Conservation (phyloP, 768 basidiomycete genomes). For the Clavaria fumosa region DNA sequence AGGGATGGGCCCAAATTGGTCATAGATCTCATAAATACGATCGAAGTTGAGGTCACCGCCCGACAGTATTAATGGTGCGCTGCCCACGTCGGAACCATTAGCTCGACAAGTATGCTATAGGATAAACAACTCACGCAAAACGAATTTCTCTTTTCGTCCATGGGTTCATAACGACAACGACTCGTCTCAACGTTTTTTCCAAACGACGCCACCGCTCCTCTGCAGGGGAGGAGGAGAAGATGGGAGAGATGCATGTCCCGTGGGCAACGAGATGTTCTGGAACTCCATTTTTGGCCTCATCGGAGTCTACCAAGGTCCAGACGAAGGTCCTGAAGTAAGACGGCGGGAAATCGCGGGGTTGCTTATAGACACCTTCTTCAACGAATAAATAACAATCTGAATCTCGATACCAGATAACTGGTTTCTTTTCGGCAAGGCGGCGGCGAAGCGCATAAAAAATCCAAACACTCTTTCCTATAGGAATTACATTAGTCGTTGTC, state of each 20-base stretch:
- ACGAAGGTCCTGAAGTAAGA: not conserved
- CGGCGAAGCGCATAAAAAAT: not conserved
- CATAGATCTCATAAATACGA: constrained; percentile 8
- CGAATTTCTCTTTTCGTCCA: constrained; percentile 10
- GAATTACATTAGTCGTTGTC: not conserved
- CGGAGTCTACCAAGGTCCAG: not conserved
- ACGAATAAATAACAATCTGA: not conserved
- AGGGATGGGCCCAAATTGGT: constrained; percentile 10
- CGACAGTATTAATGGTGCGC: constrained; percentile 7
- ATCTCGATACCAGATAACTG: not conserved
- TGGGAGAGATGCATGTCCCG: not conserved
- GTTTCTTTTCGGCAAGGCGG: not conserved
- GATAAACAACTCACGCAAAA: constrained; percentile 9
- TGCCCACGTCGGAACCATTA: constrained; percentile 8
- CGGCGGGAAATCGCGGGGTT: not conserved
- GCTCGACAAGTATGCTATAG: constrained; percentile 3
- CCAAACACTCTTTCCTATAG: constrained; percentile 1
- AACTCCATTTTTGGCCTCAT: not conserved
- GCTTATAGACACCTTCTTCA: not conserved
- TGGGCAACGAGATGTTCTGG: not conserved
- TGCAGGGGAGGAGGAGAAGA: not conserved
- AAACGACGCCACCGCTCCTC: not conserved
- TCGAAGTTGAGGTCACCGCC: not conserved
- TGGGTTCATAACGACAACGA: constrained; percentile 7
- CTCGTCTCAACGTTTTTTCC: not conserved